phyloP scores from a whole-genome alignment of 345 rosid genomes.

The Rhodamnia argentea region DNA sequence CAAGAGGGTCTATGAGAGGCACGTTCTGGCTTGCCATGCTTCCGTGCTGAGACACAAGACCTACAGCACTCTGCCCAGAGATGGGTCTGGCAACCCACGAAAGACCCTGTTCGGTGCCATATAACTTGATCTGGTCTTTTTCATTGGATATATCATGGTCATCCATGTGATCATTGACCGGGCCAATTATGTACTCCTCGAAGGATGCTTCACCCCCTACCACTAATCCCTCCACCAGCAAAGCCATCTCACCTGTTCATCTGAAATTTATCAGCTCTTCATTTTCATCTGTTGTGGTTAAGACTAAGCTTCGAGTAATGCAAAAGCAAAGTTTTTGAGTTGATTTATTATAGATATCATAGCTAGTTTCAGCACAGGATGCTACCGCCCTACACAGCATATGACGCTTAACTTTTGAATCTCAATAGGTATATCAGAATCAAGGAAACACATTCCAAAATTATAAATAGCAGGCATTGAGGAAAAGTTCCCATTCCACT shows the following conservation, averaged over 20 bases:
- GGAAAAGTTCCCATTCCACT: not conserved
- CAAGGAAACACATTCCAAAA: not conserved
- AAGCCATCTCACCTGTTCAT: conserved; percentile 13
- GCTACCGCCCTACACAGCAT: not conserved
- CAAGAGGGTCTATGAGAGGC: conserved; percentile 11
- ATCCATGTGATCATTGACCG: not conserved
- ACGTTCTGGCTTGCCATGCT: not conserved
- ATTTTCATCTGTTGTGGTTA: not conserved
- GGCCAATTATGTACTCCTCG: conserved; percentile 15
- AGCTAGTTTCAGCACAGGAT: not conserved
- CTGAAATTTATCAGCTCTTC: not conserved
- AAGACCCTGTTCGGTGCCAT: conserved; percentile 2
- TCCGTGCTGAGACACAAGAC: conserved; percentile 10
- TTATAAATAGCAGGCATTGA: not conserved
- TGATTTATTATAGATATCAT: not conserved
- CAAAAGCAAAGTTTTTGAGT: not conserved
- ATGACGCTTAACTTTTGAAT: too few relatives aligned
- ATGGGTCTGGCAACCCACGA: conserved; percentile 13
- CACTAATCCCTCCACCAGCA: conserved; percentile 13
- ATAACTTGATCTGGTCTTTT: conserved; percentile 10
- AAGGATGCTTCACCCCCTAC: conserved; percentile 11
- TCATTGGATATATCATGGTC: not conserved
- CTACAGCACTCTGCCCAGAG: conserved; percentile 4
- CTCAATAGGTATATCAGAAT: not conserved
- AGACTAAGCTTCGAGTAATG: not conserved